Conservation (phyloP, 2,329 filamentous ascomycete species). For the Dryadomyces quercivorus region DNA sequence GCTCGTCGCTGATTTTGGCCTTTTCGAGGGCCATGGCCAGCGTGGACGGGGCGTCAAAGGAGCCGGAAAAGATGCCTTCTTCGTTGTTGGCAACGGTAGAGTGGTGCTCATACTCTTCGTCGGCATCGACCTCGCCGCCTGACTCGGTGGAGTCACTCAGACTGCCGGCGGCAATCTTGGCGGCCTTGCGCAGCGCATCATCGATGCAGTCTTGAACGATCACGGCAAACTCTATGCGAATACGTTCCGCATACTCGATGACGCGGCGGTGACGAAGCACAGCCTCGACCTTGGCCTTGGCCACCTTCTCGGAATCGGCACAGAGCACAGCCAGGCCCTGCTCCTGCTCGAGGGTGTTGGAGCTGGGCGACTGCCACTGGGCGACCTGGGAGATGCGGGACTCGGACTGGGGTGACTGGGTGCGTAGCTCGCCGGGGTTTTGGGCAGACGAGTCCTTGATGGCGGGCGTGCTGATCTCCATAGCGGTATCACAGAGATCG, state of each 20-base stretch:
- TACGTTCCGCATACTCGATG: slow-evolving; percentile 90
- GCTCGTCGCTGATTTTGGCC: slow-evolving; percentile 27
- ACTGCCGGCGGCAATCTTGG: slow-evolving; percentile 73
- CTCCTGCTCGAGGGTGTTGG: slow-evolving; percentile 84
- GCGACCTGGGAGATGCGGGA: slow-evolving; percentile 86
- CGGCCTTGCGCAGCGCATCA: slow-evolving; percentile 79
- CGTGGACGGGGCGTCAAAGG: slow-evolving; percentile 44
- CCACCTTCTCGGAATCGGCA: slow-evolving; percentile 74
- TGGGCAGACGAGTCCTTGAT: slow-evolving; percentile 72
- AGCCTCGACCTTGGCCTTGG: slow-evolving; percentile 82
- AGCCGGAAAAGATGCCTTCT: slow-evolving; percentile 42
- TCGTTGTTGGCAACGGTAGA: slow-evolving; percentile 31
- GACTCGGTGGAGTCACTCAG: slow-evolving; percentile 64
- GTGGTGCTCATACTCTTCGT: slow-evolving; percentile 28
- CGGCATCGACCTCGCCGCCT: slow-evolving; percentile 36
- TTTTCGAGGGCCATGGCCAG: slow-evolving; percentile 42
- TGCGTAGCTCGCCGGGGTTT: slow-evolving; percentile 65
- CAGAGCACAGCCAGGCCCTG: slow-evolving; percentile 81
- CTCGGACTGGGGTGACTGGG: slow-evolving; percentile 91
- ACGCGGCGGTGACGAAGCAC: slow-evolving; percentile 85
- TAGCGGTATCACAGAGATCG: slow-evolving; percentile 87
- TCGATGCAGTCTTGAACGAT: slow-evolving; percentile 94
- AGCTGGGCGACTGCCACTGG: slow-evolving; percentile 92
- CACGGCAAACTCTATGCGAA: slow-evolving; percentile 84
- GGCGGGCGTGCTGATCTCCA: slow-evolving; percentile 88